phyloP scores from a whole-genome alignment of 2,329 filamentous ascomycete species.

The Diplodia scrobiculata region DNA sequence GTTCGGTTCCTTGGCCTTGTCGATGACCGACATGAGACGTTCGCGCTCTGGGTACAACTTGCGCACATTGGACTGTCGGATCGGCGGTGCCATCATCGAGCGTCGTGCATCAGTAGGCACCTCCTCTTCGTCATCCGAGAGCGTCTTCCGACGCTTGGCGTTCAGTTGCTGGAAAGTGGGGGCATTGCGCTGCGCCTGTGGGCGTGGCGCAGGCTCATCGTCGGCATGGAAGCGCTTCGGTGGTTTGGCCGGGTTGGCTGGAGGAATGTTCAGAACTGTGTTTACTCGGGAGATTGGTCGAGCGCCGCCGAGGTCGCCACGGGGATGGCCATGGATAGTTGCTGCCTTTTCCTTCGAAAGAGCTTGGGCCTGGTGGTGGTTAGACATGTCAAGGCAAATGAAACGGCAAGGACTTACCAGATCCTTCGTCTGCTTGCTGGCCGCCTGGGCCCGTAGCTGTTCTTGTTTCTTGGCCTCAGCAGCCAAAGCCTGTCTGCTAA shows the following conservation, averaged over 20 bases:
- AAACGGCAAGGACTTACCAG: conserved; percentile 29
- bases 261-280: conserved; percentile 59
- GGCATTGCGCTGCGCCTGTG: conserved; percentile 57
- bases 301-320: conserved; percentile 54
- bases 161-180: conserved; percentile 64
- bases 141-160: conserved; percentile 76
- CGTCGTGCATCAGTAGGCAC: conserved; percentile 62
- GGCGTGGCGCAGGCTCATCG: conserved; percentile 56
- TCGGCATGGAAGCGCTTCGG: conserved; percentile 74
- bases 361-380: conserved; percentile 30
- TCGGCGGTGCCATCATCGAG: conserved; percentile 77
- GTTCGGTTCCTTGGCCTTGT: conserved; percentile 51
- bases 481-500: conserved; percentile 39
- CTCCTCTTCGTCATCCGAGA: conserved; percentile 62
- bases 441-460: conserved; percentile 22
- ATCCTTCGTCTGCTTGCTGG: conserved; percentile 34
- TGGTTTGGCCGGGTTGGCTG: conserved; percentile 67
- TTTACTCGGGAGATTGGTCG: conserved; percentile 64
- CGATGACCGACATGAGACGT: conserved; percentile 29
- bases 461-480: conserved; percentile 37
- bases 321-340: conserved; percentile 41
- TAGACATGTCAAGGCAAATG: neutral
- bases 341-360: conserved; percentile 36
- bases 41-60: conserved; percentile 59
- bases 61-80: conserved; percentile 73